A percentile compares a stretch with the other conserved stretches of the same genome.
Evolutionary conservation across 371 early-diverging fungal genomes (phyloP).

Genomic region (Scutellospora calospora): DNA sequence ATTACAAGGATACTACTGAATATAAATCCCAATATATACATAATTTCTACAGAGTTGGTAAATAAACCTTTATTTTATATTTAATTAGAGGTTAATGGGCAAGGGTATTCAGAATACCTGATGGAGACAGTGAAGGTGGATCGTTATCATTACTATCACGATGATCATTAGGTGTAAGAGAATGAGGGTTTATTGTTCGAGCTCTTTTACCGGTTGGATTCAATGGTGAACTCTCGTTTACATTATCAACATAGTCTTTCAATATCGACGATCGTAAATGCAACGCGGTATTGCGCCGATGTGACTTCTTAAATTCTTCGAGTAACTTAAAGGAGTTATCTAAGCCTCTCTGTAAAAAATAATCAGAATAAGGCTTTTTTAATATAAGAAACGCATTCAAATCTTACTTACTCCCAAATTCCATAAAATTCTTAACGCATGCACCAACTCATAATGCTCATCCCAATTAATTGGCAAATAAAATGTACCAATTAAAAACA

Average conservation of each 20-base stretch:
- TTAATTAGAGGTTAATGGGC: neutral
- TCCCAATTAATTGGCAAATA: constrained; percentile 39
- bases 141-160: constrained; percentile 14
- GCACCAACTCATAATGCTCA: constrained; percentile 11
- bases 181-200: constrained; percentile 6
- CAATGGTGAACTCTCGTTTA: neutral
- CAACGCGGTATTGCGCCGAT: neutral
- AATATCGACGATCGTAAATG: constrained; percentile 10
- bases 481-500: constrained; percentile 34
- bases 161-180: constrained; percentile 13
- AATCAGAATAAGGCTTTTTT: constrained; percentile 20
- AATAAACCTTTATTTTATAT: constrained; percentile 3
- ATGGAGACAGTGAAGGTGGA: neutral
- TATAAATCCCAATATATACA: constrained; percentile 1
- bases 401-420: constrained; percentile 22
- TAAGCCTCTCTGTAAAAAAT: constrained; percentile 23
- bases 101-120: neutral
- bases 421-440: constrained; percentile 14
- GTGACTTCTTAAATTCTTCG: constrained; percentile 22
- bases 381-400: constrained; percentile 1
- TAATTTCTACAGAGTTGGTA: neutral
- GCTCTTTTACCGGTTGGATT: constrained; percentile 8
- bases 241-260: neutral
- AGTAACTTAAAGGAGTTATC: neutral
- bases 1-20: neutral